Percentiles rank a stretch among this genome's conserved stretches.
These are phyloP conservation scores for Periconia digitata DNA, from an alignment of 2,329 filamentous ascomycete species.

Conservation along the genomic window DNA sequence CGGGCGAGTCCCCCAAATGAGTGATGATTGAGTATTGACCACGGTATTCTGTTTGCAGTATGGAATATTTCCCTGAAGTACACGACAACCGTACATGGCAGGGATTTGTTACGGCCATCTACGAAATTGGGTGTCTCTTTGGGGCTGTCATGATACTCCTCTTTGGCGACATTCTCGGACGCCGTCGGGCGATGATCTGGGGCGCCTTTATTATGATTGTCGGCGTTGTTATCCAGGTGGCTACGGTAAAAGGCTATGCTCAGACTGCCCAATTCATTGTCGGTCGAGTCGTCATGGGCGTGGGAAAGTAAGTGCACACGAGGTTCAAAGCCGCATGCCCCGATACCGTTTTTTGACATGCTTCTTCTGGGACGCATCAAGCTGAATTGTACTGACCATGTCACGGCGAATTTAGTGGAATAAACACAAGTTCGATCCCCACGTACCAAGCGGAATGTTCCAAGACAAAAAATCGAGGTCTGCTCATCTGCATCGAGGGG, in stretches of 20 bases:
- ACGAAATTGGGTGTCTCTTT: slow-evolving; percentile 54
- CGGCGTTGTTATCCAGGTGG: slow-evolving; percentile 46
- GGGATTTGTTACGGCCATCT: slow-evolving; percentile 56
- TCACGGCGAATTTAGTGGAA: too few relatives aligned
- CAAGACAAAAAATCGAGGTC: slow-evolving; percentile 59
- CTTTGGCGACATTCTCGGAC: slow-evolving; percentile 46
- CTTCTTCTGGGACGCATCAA: too few relatives aligned
- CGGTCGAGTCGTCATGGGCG: slow-evolving; percentile 55
- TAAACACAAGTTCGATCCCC: slow-evolving; percentile 58
- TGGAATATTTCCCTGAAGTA: slow-evolving; percentile 46
- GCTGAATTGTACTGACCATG: too few relatives aligned
- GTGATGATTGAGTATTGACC: too few relatives aligned
- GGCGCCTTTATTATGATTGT: slow-evolving; percentile 48
- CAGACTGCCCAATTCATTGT: slow-evolving; percentile 57
- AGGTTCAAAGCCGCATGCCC: too few relatives aligned
- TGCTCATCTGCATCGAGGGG: slow-evolving; percentile 62
- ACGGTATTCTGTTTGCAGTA: slow-evolving; percentile 36
- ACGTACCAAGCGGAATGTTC: slow-evolving; percentile 58
- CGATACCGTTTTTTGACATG: too few relatives aligned
- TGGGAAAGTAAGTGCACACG: too few relatives aligned
- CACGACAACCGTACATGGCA: slow-evolving; percentile 49
- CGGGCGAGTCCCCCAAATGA: too few relatives aligned
- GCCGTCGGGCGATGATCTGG: slow-evolving; percentile 46
- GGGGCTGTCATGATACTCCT: slow-evolving; percentile 44
- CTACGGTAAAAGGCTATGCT: slow-evolving; percentile 33